Evolutionary conservation across 2,329 filamentous ascomycete genomes (phyloP).

Genomic region (Stemphylium lycopersici): DNA sequence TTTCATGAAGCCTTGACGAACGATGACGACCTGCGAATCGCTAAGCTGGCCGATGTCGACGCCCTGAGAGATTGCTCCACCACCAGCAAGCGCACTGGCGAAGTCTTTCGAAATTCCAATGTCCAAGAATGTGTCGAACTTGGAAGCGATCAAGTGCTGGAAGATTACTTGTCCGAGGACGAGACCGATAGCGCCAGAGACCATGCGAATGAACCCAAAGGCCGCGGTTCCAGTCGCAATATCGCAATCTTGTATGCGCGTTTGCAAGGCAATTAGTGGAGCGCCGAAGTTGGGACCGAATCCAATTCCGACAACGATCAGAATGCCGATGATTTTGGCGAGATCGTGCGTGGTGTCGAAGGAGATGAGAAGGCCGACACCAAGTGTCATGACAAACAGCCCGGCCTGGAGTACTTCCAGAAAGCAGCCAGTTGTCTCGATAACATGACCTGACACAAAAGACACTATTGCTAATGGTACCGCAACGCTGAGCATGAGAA

Average conservation of each 20-base stretch:
- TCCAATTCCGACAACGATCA: conserved; percentile 59
- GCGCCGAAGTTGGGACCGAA: conserved; percentile 62
- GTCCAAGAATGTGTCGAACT: conserved; percentile 30
- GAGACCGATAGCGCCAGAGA: conserved; percentile 56
- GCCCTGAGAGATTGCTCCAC: conserved; percentile 44
- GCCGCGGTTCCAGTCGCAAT: conserved; percentile 59
- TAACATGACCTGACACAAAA: conserved; percentile 55
- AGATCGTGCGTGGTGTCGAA: conserved; percentile 22
- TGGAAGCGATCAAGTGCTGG: conserved; percentile 62
- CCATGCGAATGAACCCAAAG: conserved; percentile 55
- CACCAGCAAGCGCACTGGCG: conserved; percentile 32
- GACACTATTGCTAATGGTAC: conserved; percentile 53
- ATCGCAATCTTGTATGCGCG: conserved; percentile 60
- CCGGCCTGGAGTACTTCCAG: conserved; percentile 44
- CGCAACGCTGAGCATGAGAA: conserved; percentile 67
- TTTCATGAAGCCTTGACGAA: conserved; percentile 51
- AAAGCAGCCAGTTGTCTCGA: conserved; percentile 53
- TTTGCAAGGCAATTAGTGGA: conserved; percentile 63
- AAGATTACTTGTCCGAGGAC: conserved; percentile 60
- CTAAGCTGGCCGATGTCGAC: conserved; percentile 27
- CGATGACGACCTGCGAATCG: conserved; percentile 42
- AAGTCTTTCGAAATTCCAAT: conserved; percentile 28
- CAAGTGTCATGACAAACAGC: conserved; percentile 40
- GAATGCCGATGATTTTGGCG: conserved; percentile 52
- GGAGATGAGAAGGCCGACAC: conserved; percentile 42